These are phyloP conservation scores for Eimeria maxima DNA, from an alignment of 169 alveolate genomes.

Conservation along the genomic window DNA sequence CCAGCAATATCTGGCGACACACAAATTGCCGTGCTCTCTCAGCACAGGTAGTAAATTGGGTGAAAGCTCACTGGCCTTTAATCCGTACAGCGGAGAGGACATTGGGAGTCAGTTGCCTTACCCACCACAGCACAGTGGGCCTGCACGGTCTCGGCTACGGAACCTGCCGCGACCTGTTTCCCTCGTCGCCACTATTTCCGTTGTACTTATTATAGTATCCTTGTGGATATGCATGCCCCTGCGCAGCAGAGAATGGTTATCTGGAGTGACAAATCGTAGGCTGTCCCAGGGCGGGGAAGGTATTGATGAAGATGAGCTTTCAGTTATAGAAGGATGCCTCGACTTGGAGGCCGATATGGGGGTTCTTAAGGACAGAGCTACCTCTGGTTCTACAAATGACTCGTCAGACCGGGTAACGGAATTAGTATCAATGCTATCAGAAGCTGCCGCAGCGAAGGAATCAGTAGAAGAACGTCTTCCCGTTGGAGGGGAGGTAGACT, in stretches of 20 bases:
- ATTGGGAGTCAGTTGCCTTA: not conserved
- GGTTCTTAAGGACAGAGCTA: not conserved
- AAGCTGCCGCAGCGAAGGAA: not conserved
- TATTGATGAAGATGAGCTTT: not conserved
- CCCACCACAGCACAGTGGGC: not conserved
- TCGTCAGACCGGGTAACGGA: not conserved
- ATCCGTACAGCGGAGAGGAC: not conserved
- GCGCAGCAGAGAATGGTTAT: not conserved
- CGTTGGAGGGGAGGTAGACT: not conserved
- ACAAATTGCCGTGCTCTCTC: not conserved
- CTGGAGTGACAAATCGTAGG: not conserved
- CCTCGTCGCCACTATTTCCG: not conserved
- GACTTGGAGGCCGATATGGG: not conserved
- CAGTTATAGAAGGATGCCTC: not conserved
- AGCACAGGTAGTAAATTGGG: not conserved
- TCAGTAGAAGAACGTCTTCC: not conserved
- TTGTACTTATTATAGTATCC: not conserved
- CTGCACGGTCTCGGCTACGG: not conserved
- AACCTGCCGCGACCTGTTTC: not conserved
- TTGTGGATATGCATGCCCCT: not conserved
- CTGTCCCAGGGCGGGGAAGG: not conserved
- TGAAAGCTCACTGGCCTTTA: not conserved
- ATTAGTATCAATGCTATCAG: not conserved
- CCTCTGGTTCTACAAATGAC: not conserved
- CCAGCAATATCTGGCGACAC: not conserved